A percentile compares a stretch with the other conserved stretches of the same genome.
These are phyloP conservation scores for Chlamydomonas schloesseri DNA, from an alignment of 139 green algal genomes.

Conservation along the genomic window DNA sequence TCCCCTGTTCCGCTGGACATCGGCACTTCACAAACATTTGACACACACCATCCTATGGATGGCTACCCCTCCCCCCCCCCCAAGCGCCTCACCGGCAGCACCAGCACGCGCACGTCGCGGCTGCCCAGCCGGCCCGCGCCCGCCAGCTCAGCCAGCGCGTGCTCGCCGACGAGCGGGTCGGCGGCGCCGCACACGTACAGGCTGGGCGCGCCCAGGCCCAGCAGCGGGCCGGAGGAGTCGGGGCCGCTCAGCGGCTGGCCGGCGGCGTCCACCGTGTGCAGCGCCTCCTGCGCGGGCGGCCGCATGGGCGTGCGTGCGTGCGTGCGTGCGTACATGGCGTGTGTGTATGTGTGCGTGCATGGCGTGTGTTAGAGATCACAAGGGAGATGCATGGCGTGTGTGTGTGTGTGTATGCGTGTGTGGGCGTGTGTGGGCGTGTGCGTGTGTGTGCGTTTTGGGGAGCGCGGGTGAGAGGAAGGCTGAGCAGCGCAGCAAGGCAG, in stretches of 20 bases:
- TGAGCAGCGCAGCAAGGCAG: no score
- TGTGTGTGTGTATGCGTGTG: no score
- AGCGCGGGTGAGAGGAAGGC: no score
- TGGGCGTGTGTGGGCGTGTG: no score
- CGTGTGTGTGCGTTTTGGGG: no score
- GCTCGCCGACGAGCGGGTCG: slow-evolving; percentile 10
- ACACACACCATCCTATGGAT: not conserved
- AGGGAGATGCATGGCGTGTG: no score
- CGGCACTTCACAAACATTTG: no score
- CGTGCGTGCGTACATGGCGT: not conserved
- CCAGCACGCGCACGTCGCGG: slow-evolving; percentile 38
- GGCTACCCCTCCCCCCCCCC: not conserved
- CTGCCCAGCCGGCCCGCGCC: not conserved
- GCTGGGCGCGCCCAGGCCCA: slow-evolving; percentile 46
- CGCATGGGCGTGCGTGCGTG: no score
- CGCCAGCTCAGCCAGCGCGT: slow-evolving; percentile 15
- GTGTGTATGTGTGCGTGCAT: no score
- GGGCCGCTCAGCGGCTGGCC: not conserved
- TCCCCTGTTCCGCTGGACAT: no score
- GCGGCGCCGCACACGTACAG: slow-evolving; percentile 48
- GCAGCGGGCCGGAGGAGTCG: slow-evolving; percentile 56
- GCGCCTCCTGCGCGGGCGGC: not conserved
- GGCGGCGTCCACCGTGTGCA: not conserved
- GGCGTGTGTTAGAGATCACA: no score
- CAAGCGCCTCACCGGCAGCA: slow-evolving; percentile 40